Base-by-base conservation (phyloP, 768 basidiomycete species). In the Auricularia sp. region DNA sequence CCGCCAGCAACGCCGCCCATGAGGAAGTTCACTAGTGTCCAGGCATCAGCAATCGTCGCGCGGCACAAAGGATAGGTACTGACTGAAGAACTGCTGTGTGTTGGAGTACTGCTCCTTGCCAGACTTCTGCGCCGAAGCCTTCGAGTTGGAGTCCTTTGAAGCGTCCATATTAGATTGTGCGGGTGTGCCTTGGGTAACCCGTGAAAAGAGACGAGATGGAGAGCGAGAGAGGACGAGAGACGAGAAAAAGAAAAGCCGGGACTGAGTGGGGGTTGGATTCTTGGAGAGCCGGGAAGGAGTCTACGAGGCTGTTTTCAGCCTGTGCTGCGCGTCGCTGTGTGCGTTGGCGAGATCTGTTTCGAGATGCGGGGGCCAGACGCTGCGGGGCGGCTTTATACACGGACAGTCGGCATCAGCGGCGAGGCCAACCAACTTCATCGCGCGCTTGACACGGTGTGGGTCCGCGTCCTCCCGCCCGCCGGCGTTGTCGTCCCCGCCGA, bases 1-100 rank as follows among this genome's bases (percentile, higher is more conserved):
- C 39, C 64, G 36, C 61, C 44, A 18, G 68, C 68, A 23, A 67
- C 66, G 64, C 67, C 70, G 61, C 70, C 70, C 70, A 71, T 71
- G 64, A 71, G 64, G 64, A 71, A 71, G 64, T 71, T 68, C 61
- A 68, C 67, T 64, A 58, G 14, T 8, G 56, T 59, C 29, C 56
- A 59, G 33, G 16, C 34, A 59, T 11, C 54, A 8, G 29, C 23
- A 18, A 10, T 29, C 23, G 3, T 29, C 21, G 8, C 39, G 39
- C 39, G 56, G 23, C 1, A 10, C 11, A 56, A 56, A 56, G 11
- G 6, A 8, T 1, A 33, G 23, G 23, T 4, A 23, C 56, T 12
- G 23, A 59, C 56, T 59, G 16, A 59, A 6, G 56, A 59, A 59
- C 56, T 33, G 56, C 56, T 59, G 56, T 10, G 56, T 29, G 14